These are phyloP conservation scores for Martiniozyma abietophila DNA, from an alignment of 805 yeast species.

Conservation along the genomic window DNA sequence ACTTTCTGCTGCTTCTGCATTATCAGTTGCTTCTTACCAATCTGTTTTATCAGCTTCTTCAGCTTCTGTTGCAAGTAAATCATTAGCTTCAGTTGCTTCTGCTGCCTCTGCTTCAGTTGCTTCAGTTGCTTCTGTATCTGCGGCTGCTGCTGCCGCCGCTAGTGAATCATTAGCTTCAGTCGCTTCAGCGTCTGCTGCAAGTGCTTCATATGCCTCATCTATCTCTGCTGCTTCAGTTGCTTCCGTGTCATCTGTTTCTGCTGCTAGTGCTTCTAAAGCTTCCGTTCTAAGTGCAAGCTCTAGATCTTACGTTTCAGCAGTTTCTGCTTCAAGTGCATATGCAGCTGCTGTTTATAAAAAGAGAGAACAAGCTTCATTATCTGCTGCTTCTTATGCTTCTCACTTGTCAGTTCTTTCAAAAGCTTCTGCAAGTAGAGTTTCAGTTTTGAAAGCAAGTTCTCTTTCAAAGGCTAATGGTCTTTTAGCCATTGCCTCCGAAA, in stretches of 20 bases:
- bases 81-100: conserved; percentile 18
- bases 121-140: conserved; percentile 12
- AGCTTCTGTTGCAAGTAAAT: conserved; percentile 7
- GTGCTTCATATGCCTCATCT: conserved; percentile 18
- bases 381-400: conserved; percentile 9
- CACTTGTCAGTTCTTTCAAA: conserved; percentile 7
- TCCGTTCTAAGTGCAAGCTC: conserved; percentile 14
- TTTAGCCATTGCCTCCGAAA: conserved; percentile 33
- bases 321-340: conserved; percentile 13
- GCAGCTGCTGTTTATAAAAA: conserved; percentile 6
- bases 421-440: conserved; percentile 9
- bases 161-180: too few relatives aligned
- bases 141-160: conserved; percentile 17
- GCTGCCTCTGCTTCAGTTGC: conserved; percentile 18
- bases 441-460: conserved; percentile 10
- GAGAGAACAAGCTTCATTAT: conserved; percentile 5
- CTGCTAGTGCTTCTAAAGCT: conserved; percentile 14
- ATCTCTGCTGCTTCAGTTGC: conserved; percentile 16
- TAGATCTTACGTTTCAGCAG: conserved; percentile 15
- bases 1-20: conserved; percentile 27
- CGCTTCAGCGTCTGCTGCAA: conserved; percentile 17
- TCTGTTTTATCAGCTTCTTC: conserved; percentile 13
- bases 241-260: conserved; percentile 10
- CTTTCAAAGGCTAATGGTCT: conserved; percentile 30
- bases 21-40: conserved; percentile 33